Percentiles rank a stretch among this genome's conserved stretches.
Conservation (phyloP, 176 grass and related monocot species). For the Alloteropsis semialata region DNA sequence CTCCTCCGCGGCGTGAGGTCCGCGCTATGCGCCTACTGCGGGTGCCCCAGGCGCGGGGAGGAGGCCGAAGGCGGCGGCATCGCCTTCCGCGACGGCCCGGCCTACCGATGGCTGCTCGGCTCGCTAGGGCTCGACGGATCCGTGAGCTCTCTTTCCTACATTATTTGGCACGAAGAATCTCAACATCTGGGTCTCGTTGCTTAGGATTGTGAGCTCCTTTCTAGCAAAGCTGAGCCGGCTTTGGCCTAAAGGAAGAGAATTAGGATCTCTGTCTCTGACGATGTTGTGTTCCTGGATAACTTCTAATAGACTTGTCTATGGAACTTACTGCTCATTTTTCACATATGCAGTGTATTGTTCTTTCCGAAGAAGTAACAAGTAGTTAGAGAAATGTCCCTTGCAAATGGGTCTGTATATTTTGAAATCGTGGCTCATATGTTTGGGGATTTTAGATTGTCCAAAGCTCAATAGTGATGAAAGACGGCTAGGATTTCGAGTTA, state of each 20-base stretch:
- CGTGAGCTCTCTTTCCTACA: slow-evolving; percentile 40
- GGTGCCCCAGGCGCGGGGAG: slow-evolving; percentile 38
- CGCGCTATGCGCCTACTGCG: slow-evolving; percentile 57
- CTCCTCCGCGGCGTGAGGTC: slow-evolving; percentile 46
- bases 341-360: background rate
- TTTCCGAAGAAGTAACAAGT: background rate
- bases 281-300: background rate
- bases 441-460: background rate
- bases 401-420: background rate
- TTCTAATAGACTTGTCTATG: background rate
- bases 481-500: background rate
- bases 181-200: background rate
- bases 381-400: background rate
- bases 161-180: background rate
- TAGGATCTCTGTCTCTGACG: background rate
- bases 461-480: background rate
- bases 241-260: background rate
- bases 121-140: slow-evolving; percentile 71
- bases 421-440: background rate
- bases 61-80: slow-evolving; percentile 27
- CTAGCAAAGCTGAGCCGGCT: background rate
- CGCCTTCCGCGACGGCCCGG: slow-evolving; percentile 41
- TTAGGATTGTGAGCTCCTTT: slow-evolving; percentile 9
- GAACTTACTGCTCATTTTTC: background rate
- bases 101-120: slow-evolving; percentile 54